Conservation (phyloP, 2,329 filamentous ascomycete genomes). For the Emmonsia crescens region DNA sequence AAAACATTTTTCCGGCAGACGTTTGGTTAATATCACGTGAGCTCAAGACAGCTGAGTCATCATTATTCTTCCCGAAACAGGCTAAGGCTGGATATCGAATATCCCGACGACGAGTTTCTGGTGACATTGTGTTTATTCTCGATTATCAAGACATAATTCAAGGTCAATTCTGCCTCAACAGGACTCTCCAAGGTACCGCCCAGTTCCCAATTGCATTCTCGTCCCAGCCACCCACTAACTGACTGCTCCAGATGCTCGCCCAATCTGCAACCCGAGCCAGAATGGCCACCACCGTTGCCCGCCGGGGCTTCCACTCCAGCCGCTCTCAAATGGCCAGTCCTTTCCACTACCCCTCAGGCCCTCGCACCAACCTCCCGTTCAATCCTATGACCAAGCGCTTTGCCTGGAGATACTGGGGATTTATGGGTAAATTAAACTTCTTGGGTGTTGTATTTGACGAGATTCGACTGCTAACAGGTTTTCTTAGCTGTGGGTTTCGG, state of each 20-base stretch:
- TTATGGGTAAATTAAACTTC: conserved; percentile 49
- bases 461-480: conserved; percentile 27
- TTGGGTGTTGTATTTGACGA: conserved; percentile 3
- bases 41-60: neutral
- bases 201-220: neutral
- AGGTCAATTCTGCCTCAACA: neutral
- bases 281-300: conserved; percentile 58
- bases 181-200: conserved; percentile 22
- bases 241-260: conserved; percentile 62
- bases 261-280: conserved; percentile 52
- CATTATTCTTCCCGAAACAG: neutral
- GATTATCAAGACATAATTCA: neutral
- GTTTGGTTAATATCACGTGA: neutral
- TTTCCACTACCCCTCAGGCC: conserved; percentile 97
- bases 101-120: neutral
- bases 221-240: conserved; percentile 30
- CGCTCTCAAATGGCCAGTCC: conserved; percentile 75
- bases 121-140: neutral
- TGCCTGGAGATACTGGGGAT: conserved; percentile 68
- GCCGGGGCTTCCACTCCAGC: conserved; percentile 90
- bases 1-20: neutral
- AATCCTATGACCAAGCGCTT: conserved; percentile 88
- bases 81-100: neutral
- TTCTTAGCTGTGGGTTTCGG: conserved; percentile 46
- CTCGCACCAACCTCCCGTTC: conserved; percentile 91